phyloP scores from a whole-genome alignment of 1,139 yeast genomes.

The Debaryomycetaceae sp. region DNA sequence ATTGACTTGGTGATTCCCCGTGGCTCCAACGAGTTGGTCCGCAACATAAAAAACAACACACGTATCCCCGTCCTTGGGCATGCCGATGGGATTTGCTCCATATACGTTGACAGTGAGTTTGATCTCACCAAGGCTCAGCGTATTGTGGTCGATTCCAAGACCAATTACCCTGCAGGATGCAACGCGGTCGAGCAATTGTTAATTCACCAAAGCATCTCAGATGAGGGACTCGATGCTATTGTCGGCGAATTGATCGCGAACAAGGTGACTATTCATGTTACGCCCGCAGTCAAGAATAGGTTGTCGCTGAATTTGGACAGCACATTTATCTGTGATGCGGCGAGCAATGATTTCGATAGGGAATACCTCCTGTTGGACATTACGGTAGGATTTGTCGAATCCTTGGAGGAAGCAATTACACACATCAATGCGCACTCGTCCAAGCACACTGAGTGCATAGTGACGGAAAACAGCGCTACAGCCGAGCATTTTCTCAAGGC shows the following conservation, averaged over 20 bases:
- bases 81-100: conserved; percentile 95
- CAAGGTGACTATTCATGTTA: conserved; percentile 65
- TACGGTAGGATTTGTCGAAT: conserved; percentile 53
- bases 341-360: conserved; percentile 52
- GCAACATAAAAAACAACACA: conserved; percentile 73
- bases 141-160: conserved; percentile 76
- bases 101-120: conserved; percentile 69
- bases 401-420: conserved; percentile 57
- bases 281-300: conserved; percentile 34
- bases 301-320: conserved; percentile 6
- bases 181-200: conserved; percentile 88
- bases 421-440: conserved; percentile 91
- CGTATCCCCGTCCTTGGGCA: conserved; percentile 97
- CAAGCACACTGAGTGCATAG: conserved; percentile 88
- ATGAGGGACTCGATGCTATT: conserved; percentile 29
- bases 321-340: conserved; percentile 15
- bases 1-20: conserved; percentile 95
- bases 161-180: conserved; percentile 97
- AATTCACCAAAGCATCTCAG: conserved; percentile 44
- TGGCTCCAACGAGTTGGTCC: conserved; percentile 87
- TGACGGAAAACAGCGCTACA: conserved; percentile 57
- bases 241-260: conserved; percentile 43
- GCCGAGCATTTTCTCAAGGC: conserved; percentile 78
- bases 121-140: conserved; percentile 66
- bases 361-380: conserved; percentile 80